Conservation (phyloP, 768 basidiomycete species). For the Lentinula lateritia region DNA sequence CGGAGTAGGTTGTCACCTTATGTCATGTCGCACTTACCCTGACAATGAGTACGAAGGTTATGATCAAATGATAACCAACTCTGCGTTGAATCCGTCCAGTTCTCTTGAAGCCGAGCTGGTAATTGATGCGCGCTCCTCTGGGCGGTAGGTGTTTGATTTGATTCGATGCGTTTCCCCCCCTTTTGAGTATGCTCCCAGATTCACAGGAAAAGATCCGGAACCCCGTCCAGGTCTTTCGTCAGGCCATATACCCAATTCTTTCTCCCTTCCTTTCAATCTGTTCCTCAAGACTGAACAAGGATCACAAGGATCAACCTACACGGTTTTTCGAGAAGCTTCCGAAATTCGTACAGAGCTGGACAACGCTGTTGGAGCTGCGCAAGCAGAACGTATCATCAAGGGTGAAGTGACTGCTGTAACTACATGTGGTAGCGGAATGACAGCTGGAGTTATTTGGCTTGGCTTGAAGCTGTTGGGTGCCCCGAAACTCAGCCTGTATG, state of each 20-base stretch:
- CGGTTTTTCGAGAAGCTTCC: slow-evolving; percentile 50
- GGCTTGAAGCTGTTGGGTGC: slow-evolving; percentile 74
- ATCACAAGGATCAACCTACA: slow-evolving; percentile 43
- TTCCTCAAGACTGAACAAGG: slow-evolving; percentile 50
- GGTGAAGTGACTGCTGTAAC: slow-evolving; percentile 63
- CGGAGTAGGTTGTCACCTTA: slow-evolving; percentile 33
- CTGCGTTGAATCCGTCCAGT: slow-evolving; percentile 37
- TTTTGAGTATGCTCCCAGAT: slow-evolving; percentile 44
- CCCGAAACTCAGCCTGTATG: slow-evolving; percentile 70
- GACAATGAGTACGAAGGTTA: slow-evolving; percentile 47
- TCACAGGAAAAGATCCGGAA: slow-evolving; percentile 76
- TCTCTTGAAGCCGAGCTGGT: slow-evolving; percentile 58
- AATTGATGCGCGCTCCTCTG: slow-evolving; percentile 83
- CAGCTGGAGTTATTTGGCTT: slow-evolving; percentile 91
- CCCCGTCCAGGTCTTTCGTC: slow-evolving; percentile 84
- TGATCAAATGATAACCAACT: slow-evolving; percentile 74
- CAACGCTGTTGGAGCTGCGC: slow-evolving; percentile 54
- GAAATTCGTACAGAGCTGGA: slow-evolving; percentile 59
- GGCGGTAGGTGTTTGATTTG: slow-evolving; percentile 45
- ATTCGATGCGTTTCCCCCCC: background rate
- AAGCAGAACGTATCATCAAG: slow-evolving; percentile 49
- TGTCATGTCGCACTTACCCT: background rate
- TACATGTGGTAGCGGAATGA: slow-evolving; percentile 97
- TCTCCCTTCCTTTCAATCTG: slow-evolving; percentile 75
- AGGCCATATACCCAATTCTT: slow-evolving; percentile 88